Evolutionary conservation across 495 filamentous ascomycete species (phyloP).

Genomic region (Aspergillus sclerotioniger): DNA sequence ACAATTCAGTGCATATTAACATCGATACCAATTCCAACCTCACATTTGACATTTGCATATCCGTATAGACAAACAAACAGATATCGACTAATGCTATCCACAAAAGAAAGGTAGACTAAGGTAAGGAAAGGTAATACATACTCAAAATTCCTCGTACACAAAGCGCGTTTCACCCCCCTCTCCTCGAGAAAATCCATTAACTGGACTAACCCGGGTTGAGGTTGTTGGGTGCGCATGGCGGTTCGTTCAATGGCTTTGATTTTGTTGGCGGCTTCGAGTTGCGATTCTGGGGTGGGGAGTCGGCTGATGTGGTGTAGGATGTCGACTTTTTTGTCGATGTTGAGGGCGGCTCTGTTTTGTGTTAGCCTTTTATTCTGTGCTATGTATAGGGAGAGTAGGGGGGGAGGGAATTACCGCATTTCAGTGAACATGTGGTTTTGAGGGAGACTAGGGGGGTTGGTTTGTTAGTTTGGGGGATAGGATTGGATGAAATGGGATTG

Average conservation of each 20-base stretch:
- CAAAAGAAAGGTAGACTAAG: no score
- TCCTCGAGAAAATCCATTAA: slow-evolving; percentile 80
- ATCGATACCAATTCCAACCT: no score
- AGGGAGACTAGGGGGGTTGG: slow-evolving; percentile 56
- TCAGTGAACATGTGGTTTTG: slow-evolving; percentile 93
- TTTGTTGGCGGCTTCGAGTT: slow-evolving; percentile 61
- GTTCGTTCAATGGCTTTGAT: slow-evolving; percentile 76
- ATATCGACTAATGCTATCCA: no score
- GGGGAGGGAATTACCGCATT: slow-evolving; percentile 60
- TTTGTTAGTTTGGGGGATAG: slow-evolving; percentile 10
- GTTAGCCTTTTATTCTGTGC: slow-evolving; percentile 16
- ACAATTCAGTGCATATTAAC: not conserved
- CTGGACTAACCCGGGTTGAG: slow-evolving; percentile 71
- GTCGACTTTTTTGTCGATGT: slow-evolving; percentile 67
- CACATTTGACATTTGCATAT: no score
- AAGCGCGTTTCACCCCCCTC: slow-evolving; percentile 65
- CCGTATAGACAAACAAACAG: no score
- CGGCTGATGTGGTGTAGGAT: slow-evolving; percentile 84
- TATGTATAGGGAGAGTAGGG: not conserved
- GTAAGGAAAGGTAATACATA: slow-evolving; percentile 27
- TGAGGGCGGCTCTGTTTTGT: slow-evolving; percentile 49
- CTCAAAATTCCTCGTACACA: slow-evolving; percentile 96
- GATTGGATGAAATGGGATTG: no score
- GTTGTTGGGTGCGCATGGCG: slow-evolving; percentile 74
- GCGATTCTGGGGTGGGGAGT: slow-evolving; percentile 59